Evolutionary conservation across 176 grass and related monocot species (phyloP), one percentile per base, ranked within the genome.

Genomic region (Triticum turgidum): DNA sequence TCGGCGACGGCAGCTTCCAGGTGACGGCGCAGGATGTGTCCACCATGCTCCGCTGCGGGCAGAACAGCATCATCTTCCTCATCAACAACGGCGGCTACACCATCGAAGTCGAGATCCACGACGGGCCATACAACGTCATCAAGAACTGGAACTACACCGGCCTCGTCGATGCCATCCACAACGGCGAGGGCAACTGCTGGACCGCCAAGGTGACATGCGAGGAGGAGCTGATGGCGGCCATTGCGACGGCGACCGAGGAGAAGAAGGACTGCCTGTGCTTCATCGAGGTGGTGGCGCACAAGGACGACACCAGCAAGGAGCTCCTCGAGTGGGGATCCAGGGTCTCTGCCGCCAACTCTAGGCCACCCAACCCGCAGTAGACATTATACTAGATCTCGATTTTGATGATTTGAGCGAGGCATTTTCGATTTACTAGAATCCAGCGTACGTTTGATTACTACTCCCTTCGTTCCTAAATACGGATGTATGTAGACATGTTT

Each of bases 11-110:
- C 14, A 97, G 94, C 82, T 97, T 97, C 79, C 91, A 97, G 91
- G 47, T 93, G 82, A 97, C 94, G 3, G 94, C 91, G 18, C 94
- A 94, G 83, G 94, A 97, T 47, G 89, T 97, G 21, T 93, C 91
- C 0, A 97, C 94, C 0, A 97, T 97, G 94, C 70, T 97, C 54
- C 87, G 94, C 0, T 93, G 89, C 79, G 76, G 44, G 2, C 94
- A 96, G 39, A 84, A 78, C 17, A 88, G 70, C 85, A 94, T 97
- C 78, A 97, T 97, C 83, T 97, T 97, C 88, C 92, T 97, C 24
- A 85, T 97, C 80, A 97, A 97, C 87, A 97, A 97, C 9, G 94
- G 94, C 12, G 94, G 94, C 2, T 97, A 97, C 90, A 97, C 94
- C 11, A 97, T 94, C 21, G 94, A 97, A 84, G 94, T 90, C 21